Evolutionary conservation across 2,329 filamentous ascomycete species (phyloP), one percentile per base, ranked within the genome.

Genomic region (Neospermospora avenae): DNA sequence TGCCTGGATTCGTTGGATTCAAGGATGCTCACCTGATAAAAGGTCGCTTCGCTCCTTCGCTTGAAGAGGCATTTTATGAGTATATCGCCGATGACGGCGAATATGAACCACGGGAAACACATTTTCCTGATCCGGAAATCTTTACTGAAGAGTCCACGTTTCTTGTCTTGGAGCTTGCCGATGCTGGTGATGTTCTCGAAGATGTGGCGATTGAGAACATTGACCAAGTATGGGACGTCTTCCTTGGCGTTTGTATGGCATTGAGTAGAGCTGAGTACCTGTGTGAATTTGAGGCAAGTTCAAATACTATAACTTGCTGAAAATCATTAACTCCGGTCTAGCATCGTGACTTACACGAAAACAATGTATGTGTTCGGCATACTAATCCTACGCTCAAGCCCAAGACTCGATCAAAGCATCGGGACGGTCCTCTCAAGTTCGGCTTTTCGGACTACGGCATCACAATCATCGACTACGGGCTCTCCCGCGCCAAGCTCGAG

Each of bases 301-400:
- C n/a, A 16, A 37, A 7, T 46, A 20, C 24, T 16, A 13, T 41
- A 49, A 31, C 10, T 16, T 16, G 20, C n/a, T 22, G 16, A 11
- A n/a, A 24, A 16, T 18, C 18, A 55, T 48, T 49, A 16, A 58
- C 37, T 25, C 46, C 8, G 13, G 6, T 37, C 5, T 62, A 86
- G 83, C 85, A 88, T 67, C 82, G 85, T 5, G 85, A 88, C 66
- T 75, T 88, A 3, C 85, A 88, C 65, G 84, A 88, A 64, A 84
- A 84, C 4, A 87, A 88, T 64, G 72, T 88, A 16, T 87, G 85
- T 63, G 77, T 87, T 10, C 46, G 51, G 18, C 41, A 31, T 22
- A 55, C 7, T 13, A 31, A 53, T n/a, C 18, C 42, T n/a, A 13
- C 35, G 3, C 16, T 0, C 14, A 39, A 41, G 22, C 13, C 31